A percentile compares a stretch with the other conserved stretches of the same genome.
Conservation (phyloP, 306 rosid genomes). For the Carpinus viminea region DNA sequence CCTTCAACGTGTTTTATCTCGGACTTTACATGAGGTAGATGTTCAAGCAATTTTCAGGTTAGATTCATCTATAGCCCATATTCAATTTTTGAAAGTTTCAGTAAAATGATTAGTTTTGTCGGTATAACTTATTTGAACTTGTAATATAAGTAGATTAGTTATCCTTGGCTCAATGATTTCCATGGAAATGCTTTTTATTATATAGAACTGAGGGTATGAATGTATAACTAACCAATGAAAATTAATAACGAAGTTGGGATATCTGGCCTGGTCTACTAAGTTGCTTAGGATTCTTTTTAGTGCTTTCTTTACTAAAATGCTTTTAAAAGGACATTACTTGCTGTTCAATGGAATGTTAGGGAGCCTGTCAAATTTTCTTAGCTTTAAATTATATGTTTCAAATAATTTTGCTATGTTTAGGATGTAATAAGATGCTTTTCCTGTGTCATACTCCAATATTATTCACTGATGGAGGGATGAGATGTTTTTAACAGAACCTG, state of each 20-base stretch:
- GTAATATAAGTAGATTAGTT: neutral
- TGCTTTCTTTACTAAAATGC: neutral
- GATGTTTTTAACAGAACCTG: too few species aligned
- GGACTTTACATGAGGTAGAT: conserved; percentile 85
- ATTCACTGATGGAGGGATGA: too few species aligned
- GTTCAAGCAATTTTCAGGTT: conserved; percentile 93
- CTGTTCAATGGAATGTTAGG: neutral
- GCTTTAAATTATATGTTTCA: neutral
- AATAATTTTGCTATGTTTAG: neutral
- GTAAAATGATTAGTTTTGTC: conserved; percentile 8
- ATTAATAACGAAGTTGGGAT: neutral
- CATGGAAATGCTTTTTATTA: neutral
- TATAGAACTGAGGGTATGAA: neutral
- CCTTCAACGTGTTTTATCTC: conserved; percentile 94
- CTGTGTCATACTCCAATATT: too few species aligned
- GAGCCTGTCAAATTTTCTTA: neutral
- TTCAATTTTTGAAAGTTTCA: conserved; percentile 5
- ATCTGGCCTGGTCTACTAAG: too few species aligned
- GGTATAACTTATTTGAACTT: neutral
- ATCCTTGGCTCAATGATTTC: neutral
- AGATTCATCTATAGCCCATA: conserved; percentile 13
- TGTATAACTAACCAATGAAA: neutral
- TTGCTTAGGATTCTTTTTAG: neutral
- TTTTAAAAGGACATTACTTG: neutral
- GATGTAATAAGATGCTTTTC: neutral